phyloP scores from a whole-genome alignment of 116 monocot species.

The Cymodocea nodosa region DNA sequence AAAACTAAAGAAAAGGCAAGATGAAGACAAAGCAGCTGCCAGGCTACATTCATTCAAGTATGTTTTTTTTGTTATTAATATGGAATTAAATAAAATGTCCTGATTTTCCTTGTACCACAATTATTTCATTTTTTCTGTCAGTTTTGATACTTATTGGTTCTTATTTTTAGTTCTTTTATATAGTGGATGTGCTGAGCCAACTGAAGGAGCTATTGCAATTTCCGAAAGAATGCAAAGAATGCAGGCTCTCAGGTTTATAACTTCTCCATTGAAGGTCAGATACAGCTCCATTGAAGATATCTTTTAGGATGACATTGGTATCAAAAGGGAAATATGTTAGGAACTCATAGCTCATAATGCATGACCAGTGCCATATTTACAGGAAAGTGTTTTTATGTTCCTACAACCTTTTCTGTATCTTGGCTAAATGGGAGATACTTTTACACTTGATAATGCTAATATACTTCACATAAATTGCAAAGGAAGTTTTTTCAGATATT shows the following conservation, averaged over 20 bases:
- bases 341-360: no score
- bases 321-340: no score
- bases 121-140: not conserved
- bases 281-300: no score
- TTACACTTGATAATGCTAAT: no score
- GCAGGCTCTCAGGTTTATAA: constrained; percentile 49
- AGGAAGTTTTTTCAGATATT: no score
- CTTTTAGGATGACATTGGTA: no score
- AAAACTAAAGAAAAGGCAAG: constrained; percentile 63
- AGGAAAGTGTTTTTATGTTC: no score
- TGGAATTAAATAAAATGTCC: not conserved
- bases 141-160: not conserved
- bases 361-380: no score
- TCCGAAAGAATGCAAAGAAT: constrained; percentile 35
- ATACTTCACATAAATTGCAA: no score
- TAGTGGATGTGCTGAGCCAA: constrained; percentile 34
- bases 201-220: constrained; percentile 12
- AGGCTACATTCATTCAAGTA: constrained; percentile 84
- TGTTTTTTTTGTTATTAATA: constrained; percentile 1
- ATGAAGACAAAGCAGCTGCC: constrained; percentile 67
- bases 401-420: no score
- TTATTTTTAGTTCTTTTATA: constrained; percentile 9
- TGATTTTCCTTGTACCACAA: not conserved
- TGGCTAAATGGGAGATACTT: no score
- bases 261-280: constrained; percentile 43